Percentiles rank a stretch among this genome's conserved stretches.
Evolutionary conservation across 495 filamentous ascomycete genomes (phyloP).

Genomic region (Physcia stellaris): DNA sequence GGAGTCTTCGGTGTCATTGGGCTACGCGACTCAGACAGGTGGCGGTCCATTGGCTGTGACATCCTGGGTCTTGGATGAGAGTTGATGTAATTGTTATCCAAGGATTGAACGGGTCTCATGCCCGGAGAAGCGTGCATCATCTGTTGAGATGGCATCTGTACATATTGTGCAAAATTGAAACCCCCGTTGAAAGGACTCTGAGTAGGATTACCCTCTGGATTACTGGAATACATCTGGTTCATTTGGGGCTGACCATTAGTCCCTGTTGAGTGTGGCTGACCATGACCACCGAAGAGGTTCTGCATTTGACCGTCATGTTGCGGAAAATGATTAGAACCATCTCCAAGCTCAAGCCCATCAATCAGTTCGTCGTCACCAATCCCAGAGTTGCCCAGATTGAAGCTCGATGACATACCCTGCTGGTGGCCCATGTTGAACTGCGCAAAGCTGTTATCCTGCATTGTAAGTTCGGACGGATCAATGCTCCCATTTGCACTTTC

Average conservation of each 20-base stretch:
- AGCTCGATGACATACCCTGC: slow-evolving; percentile 37
- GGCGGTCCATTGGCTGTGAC: slow-evolving; percentile 49
- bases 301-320: slow-evolving; percentile 28
- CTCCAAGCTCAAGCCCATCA: slow-evolving; percentile 37
- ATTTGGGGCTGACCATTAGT: slow-evolving; percentile 41
- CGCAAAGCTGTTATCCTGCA: slow-evolving; percentile 39
- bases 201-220: slow-evolving; percentile 76
- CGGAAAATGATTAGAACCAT: slow-evolving; percentile 12
- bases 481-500: slow-evolving; percentile 49
- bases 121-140: slow-evolving; percentile 34
- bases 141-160: slow-evolving; percentile 43
- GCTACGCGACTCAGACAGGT: slow-evolving; percentile 54
- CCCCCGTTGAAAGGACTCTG: slow-evolving; percentile 69
- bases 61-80: slow-evolving; percentile 43
- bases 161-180: slow-evolving; percentile 61
- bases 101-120: slow-evolving; percentile 34
- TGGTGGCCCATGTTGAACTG: slow-evolving; percentile 33
- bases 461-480: slow-evolving; percentile 76
- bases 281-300: slow-evolving; percentile 34
- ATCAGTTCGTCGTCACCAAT: slow-evolving; percentile 41
- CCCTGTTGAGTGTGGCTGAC: slow-evolving; percentile 27
- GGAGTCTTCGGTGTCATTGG: slow-evolving; percentile 72
- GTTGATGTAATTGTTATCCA: slow-evolving; percentile 36
- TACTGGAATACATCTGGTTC: slow-evolving; percentile 67
- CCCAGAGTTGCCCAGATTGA: slow-evolving; percentile 40